These are phyloP conservation scores for Nepenthes mirabilis DNA, from an alignment of 148 eudicot species.

Conservation along the genomic window DNA sequence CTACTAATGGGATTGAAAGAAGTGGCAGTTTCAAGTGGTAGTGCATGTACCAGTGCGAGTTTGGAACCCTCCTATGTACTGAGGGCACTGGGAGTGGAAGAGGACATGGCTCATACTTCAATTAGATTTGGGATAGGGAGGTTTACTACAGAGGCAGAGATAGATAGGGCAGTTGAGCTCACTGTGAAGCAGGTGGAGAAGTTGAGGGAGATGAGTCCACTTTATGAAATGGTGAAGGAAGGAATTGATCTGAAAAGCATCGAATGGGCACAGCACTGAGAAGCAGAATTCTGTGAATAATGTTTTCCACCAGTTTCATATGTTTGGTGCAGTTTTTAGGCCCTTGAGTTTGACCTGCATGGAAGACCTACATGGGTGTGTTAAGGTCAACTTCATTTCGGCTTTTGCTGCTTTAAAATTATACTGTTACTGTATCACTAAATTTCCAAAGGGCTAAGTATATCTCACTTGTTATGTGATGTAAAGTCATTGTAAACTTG, in stretches of 20 bases:
- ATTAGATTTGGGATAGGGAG: slow-evolving; percentile 96
- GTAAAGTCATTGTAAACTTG: too few relatives aligned
- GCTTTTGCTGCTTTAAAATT: too few relatives aligned
- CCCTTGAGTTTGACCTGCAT: too few relatives aligned
- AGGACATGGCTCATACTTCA: slow-evolving; percentile 93
- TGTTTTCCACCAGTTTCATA: too few relatives aligned
- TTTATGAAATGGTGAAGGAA: slow-evolving; percentile 87
- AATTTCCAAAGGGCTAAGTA: too few relatives aligned
- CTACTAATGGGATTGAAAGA: slow-evolving; percentile 97
- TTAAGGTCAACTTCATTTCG: too few relatives aligned
- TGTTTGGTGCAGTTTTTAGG: too few relatives aligned
- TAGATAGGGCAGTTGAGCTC: slow-evolving; percentile 56
- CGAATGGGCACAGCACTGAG: slow-evolving; percentile 77
- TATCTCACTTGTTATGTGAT: too few relatives aligned
- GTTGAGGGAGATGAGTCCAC: slow-evolving; percentile 87
- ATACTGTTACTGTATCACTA: too few relatives aligned
- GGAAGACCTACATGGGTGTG: too few relatives aligned
- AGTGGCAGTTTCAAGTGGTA: slow-evolving; percentile 96
- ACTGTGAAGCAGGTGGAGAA: slow-evolving; percentile 70
- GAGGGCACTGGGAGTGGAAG: slow-evolving; percentile 95
- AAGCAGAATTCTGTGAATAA: too few relatives aligned
- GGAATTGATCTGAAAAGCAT: slow-evolving; percentile 84
- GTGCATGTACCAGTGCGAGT: slow-evolving; percentile 96
- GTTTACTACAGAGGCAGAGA: slow-evolving; percentile 82
- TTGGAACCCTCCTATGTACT: slow-evolving; percentile 85